These are phyloP conservation scores for Yarrowia sp. DNA, from an alignment of 805 yeast genomes.

Conservation along the genomic window DNA sequence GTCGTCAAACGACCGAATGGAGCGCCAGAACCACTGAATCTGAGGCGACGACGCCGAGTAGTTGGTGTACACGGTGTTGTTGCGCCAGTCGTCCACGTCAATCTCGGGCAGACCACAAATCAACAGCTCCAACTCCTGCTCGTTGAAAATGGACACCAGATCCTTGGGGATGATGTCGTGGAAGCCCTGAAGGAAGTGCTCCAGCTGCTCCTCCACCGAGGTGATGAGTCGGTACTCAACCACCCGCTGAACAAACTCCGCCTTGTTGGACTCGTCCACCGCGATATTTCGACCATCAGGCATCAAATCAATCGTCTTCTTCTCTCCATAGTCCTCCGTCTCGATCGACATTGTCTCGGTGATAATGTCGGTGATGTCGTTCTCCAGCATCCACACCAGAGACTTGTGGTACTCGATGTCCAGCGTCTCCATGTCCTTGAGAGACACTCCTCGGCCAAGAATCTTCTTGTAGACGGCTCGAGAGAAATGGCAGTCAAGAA, in stretches of 20 bases:
- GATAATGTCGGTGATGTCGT: constrained; percentile 92
- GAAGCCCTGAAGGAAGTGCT: constrained; percentile 70
- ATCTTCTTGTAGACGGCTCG: constrained; percentile 90
- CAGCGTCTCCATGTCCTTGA: constrained; percentile 90
- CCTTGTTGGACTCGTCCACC: constrained; percentile 87
- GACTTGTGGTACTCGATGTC: constrained; percentile 92
- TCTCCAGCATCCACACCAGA: constrained; percentile 91
- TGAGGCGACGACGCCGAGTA: constrained; percentile 81
- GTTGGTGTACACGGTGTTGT: constrained; percentile 72
- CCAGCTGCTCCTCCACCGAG: constrained; percentile 84
- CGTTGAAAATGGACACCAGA: constrained; percentile 82
- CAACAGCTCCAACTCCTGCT: constrained; percentile 87
- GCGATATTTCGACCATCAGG: constrained; percentile 78
- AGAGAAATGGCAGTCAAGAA: constrained; percentile 90
- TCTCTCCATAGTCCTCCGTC: constrained; percentile 90
- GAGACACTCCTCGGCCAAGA: constrained; percentile 70
- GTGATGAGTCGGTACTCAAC: constrained; percentile 82
- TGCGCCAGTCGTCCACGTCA: constrained; percentile 94
- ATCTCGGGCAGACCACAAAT: constrained; percentile 95
- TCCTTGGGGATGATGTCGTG: constrained; percentile 85
- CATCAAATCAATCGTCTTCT: constrained; percentile 73
- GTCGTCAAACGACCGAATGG: constrained; percentile 86
- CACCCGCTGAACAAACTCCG: constrained; percentile 78
- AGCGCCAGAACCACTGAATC: constrained; percentile 97
- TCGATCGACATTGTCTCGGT: constrained; percentile 93